Percentiles rank a stretch among this genome's conserved stretches.
Evolutionary conservation across 179 eudicot genomes (phyloP).

Genomic region (Beta corolliflora): DNA sequence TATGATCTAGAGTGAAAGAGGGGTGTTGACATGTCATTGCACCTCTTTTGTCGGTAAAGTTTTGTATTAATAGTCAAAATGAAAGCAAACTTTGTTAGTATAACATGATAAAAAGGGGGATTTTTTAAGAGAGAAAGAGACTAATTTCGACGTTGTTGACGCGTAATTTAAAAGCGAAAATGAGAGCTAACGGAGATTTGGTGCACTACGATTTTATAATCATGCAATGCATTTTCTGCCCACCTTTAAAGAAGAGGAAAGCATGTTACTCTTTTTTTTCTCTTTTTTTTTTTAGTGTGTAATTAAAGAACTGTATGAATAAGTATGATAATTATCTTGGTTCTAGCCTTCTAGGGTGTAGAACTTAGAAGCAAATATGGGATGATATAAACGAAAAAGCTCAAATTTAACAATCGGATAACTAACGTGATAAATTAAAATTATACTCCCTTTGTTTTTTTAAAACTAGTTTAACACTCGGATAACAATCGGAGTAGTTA

Average conservation of each 20-base stretch:
- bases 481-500: too few species aligned
- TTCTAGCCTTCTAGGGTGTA: too few species aligned
- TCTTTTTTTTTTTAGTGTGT: not conserved
- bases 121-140: not conserved
- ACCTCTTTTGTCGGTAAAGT: conserved; percentile 9
- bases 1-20: not conserved
- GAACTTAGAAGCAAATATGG: too few species aligned
- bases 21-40: not conserved
- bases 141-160: not conserved
- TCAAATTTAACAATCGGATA: too few species aligned
- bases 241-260: not conserved
- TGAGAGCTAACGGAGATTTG: conserved; percentile 20
- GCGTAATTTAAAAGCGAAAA: conserved; percentile 26
- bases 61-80: conserved; percentile 10
- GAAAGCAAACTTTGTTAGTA: conserved; percentile 11
- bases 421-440: too few species aligned
- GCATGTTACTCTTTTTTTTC: not conserved
- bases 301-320: not conserved
- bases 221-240: not conserved
- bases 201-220: conserved; percentile 6
- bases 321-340: not conserved
- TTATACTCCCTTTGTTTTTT: too few species aligned
- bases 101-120: not conserved
- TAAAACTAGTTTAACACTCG: too few species aligned
- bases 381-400: too few species aligned